Evolutionary conservation across 1,284 basidiomycete genomes (phyloP).

Genomic region (Papiliotrema flavescens): DNA sequence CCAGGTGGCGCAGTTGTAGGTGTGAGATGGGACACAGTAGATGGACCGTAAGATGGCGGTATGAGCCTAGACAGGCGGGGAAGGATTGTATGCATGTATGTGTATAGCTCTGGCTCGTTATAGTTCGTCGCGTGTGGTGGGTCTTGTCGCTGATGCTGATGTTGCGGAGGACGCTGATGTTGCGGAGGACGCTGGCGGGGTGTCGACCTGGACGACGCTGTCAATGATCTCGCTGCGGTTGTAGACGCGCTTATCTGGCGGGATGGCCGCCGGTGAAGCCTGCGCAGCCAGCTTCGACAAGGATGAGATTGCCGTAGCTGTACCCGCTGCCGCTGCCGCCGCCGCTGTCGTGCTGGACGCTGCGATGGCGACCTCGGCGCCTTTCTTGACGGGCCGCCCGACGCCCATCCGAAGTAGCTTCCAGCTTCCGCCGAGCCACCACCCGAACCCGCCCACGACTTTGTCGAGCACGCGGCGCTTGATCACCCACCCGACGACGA

Average conservation of each 20-base stretch:
- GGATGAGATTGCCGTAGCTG: too few species aligned
- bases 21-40: neutral
- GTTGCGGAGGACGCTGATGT: neutral
- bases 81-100: neutral
- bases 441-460: slow-evolving; percentile 43
- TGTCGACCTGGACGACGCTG: neutral
- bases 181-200: neutral
- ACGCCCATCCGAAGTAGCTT: slow-evolving; percentile 32
- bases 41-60: neutral
- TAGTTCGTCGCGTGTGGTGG: neutral
- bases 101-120: neutral
- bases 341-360: too few species aligned
- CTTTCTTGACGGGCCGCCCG: slow-evolving; percentile 3
- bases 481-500: slow-evolving; percentile 78
- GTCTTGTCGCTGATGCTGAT: neutral
- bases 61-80: too few species aligned
- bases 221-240: neutral
- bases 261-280: too few species aligned
- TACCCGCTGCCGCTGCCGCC: too few species aligned
- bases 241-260: too few species aligned
- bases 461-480: slow-evolving; percentile 76
- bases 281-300: too few species aligned
- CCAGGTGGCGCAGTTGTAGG: slow-evolving; percentile 8
- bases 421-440: slow-evolving; percentile 43
- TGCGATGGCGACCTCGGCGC: neutral